Base-by-base conservation (phyloP, 805 yeast genomes). In the Candida piceae region DNA sequence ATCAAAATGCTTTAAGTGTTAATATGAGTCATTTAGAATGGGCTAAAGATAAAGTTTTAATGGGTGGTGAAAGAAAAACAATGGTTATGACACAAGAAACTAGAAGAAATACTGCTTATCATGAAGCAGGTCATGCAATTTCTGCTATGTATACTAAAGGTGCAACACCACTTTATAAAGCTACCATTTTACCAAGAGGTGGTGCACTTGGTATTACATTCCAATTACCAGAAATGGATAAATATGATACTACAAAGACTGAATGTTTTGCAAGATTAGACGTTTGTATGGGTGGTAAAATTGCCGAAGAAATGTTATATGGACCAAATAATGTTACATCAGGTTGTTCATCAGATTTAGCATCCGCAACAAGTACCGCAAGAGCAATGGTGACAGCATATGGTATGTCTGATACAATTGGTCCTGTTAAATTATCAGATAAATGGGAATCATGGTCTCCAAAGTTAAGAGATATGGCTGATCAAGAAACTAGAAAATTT, bases 71-170 rank as follows among this genome's bases (percentile, higher is more conserved):
- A 51, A 84, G 95, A 61, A 86, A 85, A 65, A 85, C 96, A 18
- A 90, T 90, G 97, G 97, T 93, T 27, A 76, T 93, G 69, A 89
- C 98, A 20, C 97, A 93, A 60, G 96, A 90, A 43, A 76, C 95
- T 0, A 77, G 97, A 62, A 78, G 76, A 51, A 88, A 90, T 47
- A 93, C 99, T 13, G 98, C 98, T 2, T 93, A 80, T 62, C 99
- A 93, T 64, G 99, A 93, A 67, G 99, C 98, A 15, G 99, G 99
- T 4, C 99, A 93, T 65, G 98, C 98, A 4, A 86, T 93, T 40
- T 88, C 90, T 84, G 97, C 98, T 9, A 74, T 93, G 78, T 93
- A 74, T 61, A 86, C 96, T 5, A 80, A 81, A 12, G 96, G 95
- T 15, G 97, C 98, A 4, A 88, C 96, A 3, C 89, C 96, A 2